Percentiles rank a stretch among this genome's conserved stretches.
Evolutionary conservation across 441 rosid genomes (phyloP).

Genomic region (Corymbia calophylla): DNA sequence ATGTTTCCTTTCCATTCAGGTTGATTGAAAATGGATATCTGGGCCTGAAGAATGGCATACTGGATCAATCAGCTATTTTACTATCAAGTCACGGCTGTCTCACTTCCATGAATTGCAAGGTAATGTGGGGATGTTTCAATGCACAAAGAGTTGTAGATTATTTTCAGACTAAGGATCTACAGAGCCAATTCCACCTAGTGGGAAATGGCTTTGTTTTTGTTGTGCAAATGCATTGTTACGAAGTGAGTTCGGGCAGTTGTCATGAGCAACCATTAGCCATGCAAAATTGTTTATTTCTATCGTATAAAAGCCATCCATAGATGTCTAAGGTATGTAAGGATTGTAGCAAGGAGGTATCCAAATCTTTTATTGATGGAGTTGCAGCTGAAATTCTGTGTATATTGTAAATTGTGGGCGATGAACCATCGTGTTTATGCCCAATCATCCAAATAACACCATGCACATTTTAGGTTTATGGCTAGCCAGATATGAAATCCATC

Average conservation of each 20-base stretch:
- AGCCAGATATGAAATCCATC: background rate
- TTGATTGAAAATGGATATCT: constrained; percentile 85
- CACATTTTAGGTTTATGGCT: background rate
- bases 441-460: background rate
- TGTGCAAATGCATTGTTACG: background rate
- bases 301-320: background rate
- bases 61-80: constrained; percentile 93
- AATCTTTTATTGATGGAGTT: background rate
- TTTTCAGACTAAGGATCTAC: background rate
- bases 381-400: background rate
- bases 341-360: background rate
- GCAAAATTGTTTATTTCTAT: background rate
- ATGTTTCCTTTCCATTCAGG: constrained; percentile 28
- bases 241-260: background rate
- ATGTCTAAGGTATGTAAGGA: background rate
- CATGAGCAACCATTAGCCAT: background rate
- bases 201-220: background rate
- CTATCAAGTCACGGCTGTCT: constrained; percentile 79
- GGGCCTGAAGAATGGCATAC: constrained; percentile 85
- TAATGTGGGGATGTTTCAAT: constrained; percentile 3
- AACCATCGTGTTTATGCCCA: background rate
- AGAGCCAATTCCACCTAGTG: background rate
- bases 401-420: background rate
- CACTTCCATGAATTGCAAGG: constrained; percentile 90
- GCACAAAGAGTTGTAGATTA: background rate